Conservation (phyloP, 352 stramenopile species). For the Phytophthora palmivora region DNA sequence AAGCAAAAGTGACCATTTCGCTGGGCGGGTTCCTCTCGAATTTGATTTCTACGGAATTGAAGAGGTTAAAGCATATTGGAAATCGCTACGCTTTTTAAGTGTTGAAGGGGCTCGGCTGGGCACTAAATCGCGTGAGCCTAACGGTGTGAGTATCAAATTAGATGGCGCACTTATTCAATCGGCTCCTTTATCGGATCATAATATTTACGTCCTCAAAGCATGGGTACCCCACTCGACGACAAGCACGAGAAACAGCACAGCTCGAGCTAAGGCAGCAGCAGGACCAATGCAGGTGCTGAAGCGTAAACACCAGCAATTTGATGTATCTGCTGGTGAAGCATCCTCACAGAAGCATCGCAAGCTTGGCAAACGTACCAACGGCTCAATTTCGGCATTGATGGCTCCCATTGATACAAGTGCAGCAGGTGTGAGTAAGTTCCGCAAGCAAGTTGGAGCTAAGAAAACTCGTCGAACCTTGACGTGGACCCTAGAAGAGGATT, state of each 20-base stretch:
- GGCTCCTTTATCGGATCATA: slow-evolving; percentile 66
- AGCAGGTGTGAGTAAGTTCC: slow-evolving; percentile 50
- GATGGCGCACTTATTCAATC: slow-evolving; percentile 65
- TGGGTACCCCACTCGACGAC: slow-evolving; percentile 70
- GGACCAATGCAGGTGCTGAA: slow-evolving; percentile 57
- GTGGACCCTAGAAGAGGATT: slow-evolving; percentile 71
- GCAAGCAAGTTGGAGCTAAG: slow-evolving; percentile 56
- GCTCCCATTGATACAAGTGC: slow-evolving; percentile 39
- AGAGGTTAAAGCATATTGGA: slow-evolving; percentile 74
- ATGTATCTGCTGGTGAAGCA: slow-evolving; percentile 4
- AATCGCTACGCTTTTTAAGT: slow-evolving; percentile 72
- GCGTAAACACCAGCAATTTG: slow-evolving; percentile 57
- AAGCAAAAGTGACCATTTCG: slow-evolving; percentile 58
- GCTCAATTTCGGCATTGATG: slow-evolving; percentile 32
- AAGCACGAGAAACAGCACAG: slow-evolving; percentile 46
- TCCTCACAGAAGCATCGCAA: slow-evolving; percentile 43
- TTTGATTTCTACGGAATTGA: slow-evolving; percentile 53
- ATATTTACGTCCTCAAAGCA: slow-evolving; percentile 69
- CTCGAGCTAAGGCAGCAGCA: slow-evolving; percentile 62
- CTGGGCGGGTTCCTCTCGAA: slow-evolving; percentile 64
- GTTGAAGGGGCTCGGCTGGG: slow-evolving; percentile 69
- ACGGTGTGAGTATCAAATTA: slow-evolving; percentile 57
- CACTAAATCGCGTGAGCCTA: slow-evolving; percentile 35
- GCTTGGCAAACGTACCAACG: slow-evolving; percentile 26
- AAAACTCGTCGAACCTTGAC: slow-evolving; percentile 62